Percentiles rank a stretch among this genome's conserved stretches.
phyloP scores from a whole-genome alignment of 306 rosid genomes.

The Rosa rugosa region DNA sequence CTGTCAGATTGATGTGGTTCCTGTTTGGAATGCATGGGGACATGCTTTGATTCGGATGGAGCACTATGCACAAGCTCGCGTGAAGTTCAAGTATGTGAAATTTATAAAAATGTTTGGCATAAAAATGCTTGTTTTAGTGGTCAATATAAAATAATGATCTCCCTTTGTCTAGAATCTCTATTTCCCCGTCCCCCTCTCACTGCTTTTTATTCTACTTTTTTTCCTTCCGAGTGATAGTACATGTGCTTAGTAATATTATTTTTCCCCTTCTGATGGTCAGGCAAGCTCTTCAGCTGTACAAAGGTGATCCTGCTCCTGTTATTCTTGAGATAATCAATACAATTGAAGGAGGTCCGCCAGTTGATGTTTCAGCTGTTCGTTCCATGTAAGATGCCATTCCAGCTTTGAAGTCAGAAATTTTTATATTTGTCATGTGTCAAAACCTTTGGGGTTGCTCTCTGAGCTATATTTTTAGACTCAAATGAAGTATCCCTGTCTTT shows the following conservation, averaged over 20 bases:
- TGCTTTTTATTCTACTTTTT: not conserved
- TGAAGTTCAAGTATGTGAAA: conserved; percentile 79
- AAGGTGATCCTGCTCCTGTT: conserved; percentile 77
- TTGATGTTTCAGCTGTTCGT: conserved; percentile 93
- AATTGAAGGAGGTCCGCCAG: conserved; percentile 97
- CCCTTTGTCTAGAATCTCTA: not conserved
- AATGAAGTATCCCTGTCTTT: not conserved
- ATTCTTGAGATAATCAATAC: conserved; percentile 86
- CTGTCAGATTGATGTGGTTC: conserved; percentile 89
- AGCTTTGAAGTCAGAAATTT: conserved; percentile 17
- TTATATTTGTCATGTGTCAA: conserved; percentile 8
- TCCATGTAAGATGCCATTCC: conserved; percentile 78
- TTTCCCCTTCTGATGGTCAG: conserved; percentile 49
- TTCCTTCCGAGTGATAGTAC: not conserved
- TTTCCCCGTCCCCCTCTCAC: not conserved
- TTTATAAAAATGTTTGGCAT: conserved; percentile 17
- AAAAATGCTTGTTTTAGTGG: not conserved
- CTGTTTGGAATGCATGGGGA: conserved; percentile 99
- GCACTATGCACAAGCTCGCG: conserved; percentile 96
- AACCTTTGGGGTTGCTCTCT: conserved; percentile 8
- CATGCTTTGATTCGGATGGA: conserved; percentile 97
- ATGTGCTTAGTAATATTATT: conserved; percentile 10
- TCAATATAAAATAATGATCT: not conserved
- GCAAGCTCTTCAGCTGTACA: conserved; percentile 95
- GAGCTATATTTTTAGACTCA: conserved; percentile 16